Percentiles rank a stretch among this genome's conserved stretches.
These are phyloP conservation scores for Lotmaria passim DNA, from an alignment of 208 protist genomes.

Conservation along the genomic window DNA sequence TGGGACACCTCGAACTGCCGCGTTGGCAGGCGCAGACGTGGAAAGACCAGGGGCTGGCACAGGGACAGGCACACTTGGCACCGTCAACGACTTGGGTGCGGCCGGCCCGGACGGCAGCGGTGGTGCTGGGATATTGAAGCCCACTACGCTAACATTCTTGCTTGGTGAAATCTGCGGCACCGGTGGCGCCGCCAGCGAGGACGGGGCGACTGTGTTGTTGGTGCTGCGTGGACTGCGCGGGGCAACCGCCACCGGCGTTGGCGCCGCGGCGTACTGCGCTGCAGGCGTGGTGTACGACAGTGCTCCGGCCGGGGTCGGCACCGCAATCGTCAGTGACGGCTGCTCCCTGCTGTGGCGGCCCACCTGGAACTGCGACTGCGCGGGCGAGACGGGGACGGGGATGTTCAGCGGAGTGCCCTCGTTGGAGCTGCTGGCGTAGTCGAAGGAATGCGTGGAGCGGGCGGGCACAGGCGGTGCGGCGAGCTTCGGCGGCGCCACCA, in stretches of 20 bases:
- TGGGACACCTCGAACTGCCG: neutral
- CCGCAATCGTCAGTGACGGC: conserved; percentile 27
- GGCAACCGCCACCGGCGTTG: neutral
- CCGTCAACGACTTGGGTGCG: neutral
- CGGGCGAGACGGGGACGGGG: conserved; percentile 36
- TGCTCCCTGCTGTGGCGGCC: conserved; percentile 13
- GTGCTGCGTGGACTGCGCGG: conserved; percentile 5
- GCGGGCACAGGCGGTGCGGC: neutral
- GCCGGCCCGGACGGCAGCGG: neutral
- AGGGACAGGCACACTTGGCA: conserved; percentile 24
- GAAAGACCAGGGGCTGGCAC: conserved; percentile 20
- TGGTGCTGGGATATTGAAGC: neutral
- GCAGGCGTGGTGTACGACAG: conserved; percentile 25
- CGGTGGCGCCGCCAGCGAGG: neutral
- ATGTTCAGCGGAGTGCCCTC: conserved; percentile 36
- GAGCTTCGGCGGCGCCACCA: neutral
- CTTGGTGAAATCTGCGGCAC: conserved; percentile 6
- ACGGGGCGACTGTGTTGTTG: neutral
- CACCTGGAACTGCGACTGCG: conserved; percentile 27
- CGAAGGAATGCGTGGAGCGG: conserved; percentile 22
- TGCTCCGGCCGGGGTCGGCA: conserved; percentile 36
- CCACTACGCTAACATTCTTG: neutral
- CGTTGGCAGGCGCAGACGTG: neutral
- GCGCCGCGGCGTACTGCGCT: conserved; percentile 12
- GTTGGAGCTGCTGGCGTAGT: conserved; percentile 3